Conservation (phyloP, 2,329 filamentous ascomycete genomes). For the Cladophialophora carrionii region DNA sequence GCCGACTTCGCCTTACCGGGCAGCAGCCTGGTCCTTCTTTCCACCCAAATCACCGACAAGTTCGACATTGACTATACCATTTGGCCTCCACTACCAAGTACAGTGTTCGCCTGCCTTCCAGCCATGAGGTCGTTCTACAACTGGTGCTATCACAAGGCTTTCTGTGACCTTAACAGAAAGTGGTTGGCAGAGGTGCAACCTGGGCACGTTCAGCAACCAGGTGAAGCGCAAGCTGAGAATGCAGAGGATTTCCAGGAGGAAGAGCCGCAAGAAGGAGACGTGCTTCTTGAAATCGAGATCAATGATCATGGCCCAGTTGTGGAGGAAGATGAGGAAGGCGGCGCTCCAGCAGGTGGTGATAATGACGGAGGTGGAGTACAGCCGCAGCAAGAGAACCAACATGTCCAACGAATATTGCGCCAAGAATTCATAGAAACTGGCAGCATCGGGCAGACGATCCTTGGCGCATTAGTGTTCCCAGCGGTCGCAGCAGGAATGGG, state of each 20-base stretch:
- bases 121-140: slow-evolving; percentile 68
- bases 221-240: slow-evolving; percentile 40
- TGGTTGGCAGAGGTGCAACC: slow-evolving; percentile 68
- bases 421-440: slow-evolving; percentile 58
- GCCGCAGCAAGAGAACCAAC: slow-evolving; percentile 22
- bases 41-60: slow-evolving; percentile 48
- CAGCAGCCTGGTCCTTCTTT: slow-evolving; percentile 62
- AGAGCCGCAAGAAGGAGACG: slow-evolving; percentile 44
- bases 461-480: slow-evolving; percentile 78
- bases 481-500: slow-evolving; percentile 78
- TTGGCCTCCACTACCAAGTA: slow-evolving; percentile 68
- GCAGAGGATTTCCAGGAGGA: slow-evolving; percentile 41
- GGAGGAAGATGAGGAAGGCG: slow-evolving; percentile 46
- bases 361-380: slow-evolving; percentile 34
- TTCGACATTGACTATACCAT: slow-evolving; percentile 57
- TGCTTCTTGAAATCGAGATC: slow-evolving; percentile 56
- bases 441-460: slow-evolving; percentile 61
- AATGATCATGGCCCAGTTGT: slow-evolving; percentile 53
- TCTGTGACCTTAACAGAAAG: slow-evolving; percentile 60
- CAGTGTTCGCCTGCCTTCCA: slow-evolving; percentile 68
- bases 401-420: slow-evolving; percentile 43
- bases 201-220: slow-evolving; percentile 46
- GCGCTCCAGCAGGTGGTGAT: slow-evolving; percentile 34
- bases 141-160: slow-evolving; percentile 62
- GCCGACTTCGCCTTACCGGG: slow-evolving; percentile 67